A percentile compares a stretch with the other conserved stretches of the same genome.
phyloP scores from a whole-genome alignment of 306 rosid species.

The Corylus avellana region DNA sequence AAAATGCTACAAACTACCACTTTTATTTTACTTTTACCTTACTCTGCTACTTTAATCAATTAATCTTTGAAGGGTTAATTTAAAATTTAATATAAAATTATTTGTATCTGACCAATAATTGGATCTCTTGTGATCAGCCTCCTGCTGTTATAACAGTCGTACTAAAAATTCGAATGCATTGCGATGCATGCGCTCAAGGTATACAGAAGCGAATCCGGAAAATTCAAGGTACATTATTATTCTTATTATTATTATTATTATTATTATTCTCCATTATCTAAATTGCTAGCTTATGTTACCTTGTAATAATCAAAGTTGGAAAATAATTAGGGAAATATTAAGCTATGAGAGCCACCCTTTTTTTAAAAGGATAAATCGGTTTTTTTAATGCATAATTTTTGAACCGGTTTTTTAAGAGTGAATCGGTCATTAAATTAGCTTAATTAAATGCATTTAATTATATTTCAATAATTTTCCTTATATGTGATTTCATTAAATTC shows the following conservation, averaged over 20 bases:
- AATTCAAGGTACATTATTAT: slow-evolving; percentile 64
- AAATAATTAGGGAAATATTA: neutral
- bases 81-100: neutral
- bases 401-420: no score
- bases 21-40: no score
- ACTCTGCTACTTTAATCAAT: no score
- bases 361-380: no score
- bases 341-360: neutral
- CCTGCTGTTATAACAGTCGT: slow-evolving; percentile 65
- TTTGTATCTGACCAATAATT: neutral
- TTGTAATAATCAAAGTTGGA: neutral
- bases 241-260: no score
- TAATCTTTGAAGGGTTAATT: no score
- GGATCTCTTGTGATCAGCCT: slow-evolving; percentile 43
- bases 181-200: slow-evolving; percentile 90
- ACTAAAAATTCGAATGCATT: slow-evolving; percentile 77
- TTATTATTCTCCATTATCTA: neutral
- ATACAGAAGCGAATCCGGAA: slow-evolving; percentile 69
- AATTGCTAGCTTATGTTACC: neutral
- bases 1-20: no score
- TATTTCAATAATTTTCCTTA: no score
- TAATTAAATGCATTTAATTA: no score
- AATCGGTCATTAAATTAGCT: no score
- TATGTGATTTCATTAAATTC: no score
- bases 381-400: no score